phyloP scores from a whole-genome alignment of 371 early-diverging fungal species.

The Mortierella sp. region DNA sequence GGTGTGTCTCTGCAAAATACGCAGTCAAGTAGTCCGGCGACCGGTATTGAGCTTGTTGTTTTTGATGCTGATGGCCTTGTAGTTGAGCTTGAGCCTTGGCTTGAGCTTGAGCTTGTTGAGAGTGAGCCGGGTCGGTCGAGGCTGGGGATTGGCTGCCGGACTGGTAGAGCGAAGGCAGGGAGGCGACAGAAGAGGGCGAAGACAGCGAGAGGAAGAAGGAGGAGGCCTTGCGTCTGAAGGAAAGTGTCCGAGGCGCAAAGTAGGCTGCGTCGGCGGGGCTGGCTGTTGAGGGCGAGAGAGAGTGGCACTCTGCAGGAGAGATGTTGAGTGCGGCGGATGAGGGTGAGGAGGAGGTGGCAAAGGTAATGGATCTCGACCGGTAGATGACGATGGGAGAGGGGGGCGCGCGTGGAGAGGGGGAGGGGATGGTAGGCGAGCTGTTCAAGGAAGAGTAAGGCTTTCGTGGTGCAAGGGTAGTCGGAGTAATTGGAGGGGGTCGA shows the following conservation, averaged over 20 bases:
- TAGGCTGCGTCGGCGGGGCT: slow-evolving; percentile 38
- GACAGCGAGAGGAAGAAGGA: slow-evolving; percentile 36
- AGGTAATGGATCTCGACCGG: slow-evolving; percentile 37
- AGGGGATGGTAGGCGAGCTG: neutral
- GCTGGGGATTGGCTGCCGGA: neutral
- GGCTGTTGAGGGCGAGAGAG: slow-evolving; percentile 41
- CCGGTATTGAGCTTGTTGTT: slow-evolving; percentile 1
- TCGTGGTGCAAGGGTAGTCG: slow-evolving; percentile 4
- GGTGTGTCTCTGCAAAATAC: slow-evolving; percentile 43
- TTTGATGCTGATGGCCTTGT: neutral
- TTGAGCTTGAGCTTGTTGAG: slow-evolving; percentile 3
- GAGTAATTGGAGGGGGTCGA: neutral
- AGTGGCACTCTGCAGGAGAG: slow-evolving; percentile 54
- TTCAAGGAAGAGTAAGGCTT: neutral
- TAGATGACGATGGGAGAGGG: slow-evolving; percentile 31
- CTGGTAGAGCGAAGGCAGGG: slow-evolving; percentile 5
- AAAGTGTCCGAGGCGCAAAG: slow-evolving; percentile 20
- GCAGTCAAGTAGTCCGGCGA: slow-evolving; percentile 55
- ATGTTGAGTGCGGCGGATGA: slow-evolving; percentile 45
- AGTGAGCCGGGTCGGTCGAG: neutral
- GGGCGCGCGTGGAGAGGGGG: neutral
- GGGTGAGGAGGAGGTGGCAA: slow-evolving; percentile 16
- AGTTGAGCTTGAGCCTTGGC: neutral
- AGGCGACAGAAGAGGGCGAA: slow-evolving; percentile 19
- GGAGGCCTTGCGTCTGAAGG: slow-evolving; percentile 25